Evolutionary conservation across 2,329 filamentous ascomycete genomes (phyloP), one percentile per base, ranked within the genome.

Genomic region (Aspergillus sp.): DNA sequence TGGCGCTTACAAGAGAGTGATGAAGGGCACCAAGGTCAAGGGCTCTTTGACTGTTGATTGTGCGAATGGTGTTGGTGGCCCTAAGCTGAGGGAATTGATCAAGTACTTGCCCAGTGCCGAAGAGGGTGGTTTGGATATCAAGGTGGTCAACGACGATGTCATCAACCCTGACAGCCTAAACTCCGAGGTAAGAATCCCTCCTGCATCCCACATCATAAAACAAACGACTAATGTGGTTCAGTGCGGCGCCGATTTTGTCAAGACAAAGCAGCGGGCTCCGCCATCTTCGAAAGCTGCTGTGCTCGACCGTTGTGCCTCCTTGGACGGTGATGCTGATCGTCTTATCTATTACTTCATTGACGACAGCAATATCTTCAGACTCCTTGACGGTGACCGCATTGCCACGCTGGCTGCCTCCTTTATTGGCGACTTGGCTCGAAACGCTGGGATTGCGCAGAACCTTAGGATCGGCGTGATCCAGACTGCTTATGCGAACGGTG

Each of bases 401-500:
- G 91, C 93, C 4, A 95, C 90, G 2, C 82, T 98, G 44, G 88
- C 88, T 8, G 93, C 93, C 38, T 88, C 86, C 1, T 98, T 96
- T 73, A 88, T 98, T 53, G 87, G 85, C 34, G 90, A 97, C 54
- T 83, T 96, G 30, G 82, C 89, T 44, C 81, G 83, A 47, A 85
- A 83, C 50, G 87, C 88, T 46, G 87, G 87, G 9, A 78, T 98
- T 29, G 76, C 82, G 42, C 80, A 86, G 29, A 84, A 90, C 52
- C 77, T 97, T 55, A 88, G 86, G 62, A 90, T 97, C 51, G 93
- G 91, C 49, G 88, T 98, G 45, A 86, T 98, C 8, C 93, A 98
- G 72, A 98, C 93, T 1, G 93, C 93, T 19, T 98, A 98, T 65
- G 93, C 93, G 66, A 98, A 98, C 67, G 93, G 93, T 43, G 86